Evolutionary conservation across 2,329 filamentous ascomycete genomes (phyloP).

Genomic region (Aspergillus quadricinctus): DNA sequence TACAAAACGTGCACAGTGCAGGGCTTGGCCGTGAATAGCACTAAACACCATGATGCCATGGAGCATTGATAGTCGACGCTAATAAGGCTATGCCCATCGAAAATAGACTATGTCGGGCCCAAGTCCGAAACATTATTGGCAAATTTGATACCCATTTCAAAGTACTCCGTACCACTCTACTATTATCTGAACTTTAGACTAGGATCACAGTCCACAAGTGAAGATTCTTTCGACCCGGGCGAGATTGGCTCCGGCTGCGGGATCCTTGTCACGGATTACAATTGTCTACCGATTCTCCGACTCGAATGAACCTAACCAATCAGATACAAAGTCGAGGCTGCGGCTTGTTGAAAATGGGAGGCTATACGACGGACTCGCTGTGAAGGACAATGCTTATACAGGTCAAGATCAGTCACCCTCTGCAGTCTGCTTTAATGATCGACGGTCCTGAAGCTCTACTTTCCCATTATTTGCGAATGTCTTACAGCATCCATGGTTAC

Average conservation of each 20-base stretch:
- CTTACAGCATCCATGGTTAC: background rate
- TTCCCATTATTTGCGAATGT: background rate
- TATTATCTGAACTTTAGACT: too few relatives aligned
- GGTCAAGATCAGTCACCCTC: background rate
- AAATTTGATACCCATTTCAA: too few relatives aligned
- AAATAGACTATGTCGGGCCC: background rate
- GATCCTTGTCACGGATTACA: background rate
- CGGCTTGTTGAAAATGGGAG: background rate
- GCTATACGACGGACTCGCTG: background rate
- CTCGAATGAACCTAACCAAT: background rate
- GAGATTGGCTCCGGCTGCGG: background rate
- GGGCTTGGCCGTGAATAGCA: too few relatives aligned
- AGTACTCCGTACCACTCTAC: too few relatives aligned
- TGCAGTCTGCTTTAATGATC: background rate
- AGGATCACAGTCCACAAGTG: too few relatives aligned
- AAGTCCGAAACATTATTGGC: background rate
- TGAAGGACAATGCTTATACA: background rate
- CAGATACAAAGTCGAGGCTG: background rate
- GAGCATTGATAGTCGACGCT: background rate
- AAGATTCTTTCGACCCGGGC: background rate
- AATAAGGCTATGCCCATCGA: background rate
- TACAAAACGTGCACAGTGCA: background rate
- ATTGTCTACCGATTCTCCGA: background rate
- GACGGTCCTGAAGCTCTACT: background rate
- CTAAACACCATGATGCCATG: background rate